Conservation (phyloP, 2,329 filamentous ascomycete species). For the Aspergillus ustus region DNA sequence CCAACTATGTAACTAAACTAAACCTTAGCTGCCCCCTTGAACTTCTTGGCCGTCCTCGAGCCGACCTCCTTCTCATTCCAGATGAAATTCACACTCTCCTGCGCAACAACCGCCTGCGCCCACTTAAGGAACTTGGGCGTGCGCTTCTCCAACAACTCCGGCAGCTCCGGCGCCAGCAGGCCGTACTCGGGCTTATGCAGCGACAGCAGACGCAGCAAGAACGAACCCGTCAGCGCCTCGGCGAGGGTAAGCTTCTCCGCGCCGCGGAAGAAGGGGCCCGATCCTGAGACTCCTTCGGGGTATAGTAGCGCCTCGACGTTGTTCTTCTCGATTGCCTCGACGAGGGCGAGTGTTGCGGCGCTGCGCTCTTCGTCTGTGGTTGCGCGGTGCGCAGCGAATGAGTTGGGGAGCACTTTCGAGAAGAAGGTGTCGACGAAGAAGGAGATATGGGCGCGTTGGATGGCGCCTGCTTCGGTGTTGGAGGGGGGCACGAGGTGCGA, state of each 20-base stretch:
- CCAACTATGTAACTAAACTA: no score
- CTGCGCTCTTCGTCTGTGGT: conserved; percentile 56
- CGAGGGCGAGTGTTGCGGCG: conserved; percentile 54
- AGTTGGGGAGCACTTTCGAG: conserved; percentile 60
- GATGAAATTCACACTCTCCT: conserved; percentile 69
- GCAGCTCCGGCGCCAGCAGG: conserved; percentile 54
- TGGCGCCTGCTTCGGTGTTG: conserved; percentile 58
- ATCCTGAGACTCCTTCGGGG: conserved; percentile 39
- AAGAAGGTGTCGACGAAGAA: conserved; percentile 76
- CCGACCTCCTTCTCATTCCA: conserved; percentile 60
- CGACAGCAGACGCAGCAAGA: conserved; percentile 65
- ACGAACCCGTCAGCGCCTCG: conserved; percentile 64
- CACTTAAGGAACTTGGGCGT: conserved; percentile 72
- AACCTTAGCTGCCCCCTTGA: conserved; percentile 28
- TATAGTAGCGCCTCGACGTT: conserved; percentile 74
- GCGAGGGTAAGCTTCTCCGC: conserved; percentile 69
- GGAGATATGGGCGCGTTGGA: conserved; percentile 67
- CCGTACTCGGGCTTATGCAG: conserved; percentile 59
- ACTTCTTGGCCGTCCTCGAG: conserved; percentile 48
- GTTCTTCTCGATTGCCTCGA: conserved; percentile 67
- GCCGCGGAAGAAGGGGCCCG: conserved; percentile 66
- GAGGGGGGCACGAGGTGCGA: conserved; percentile 66
- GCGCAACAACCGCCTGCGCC: conserved; percentile 62
- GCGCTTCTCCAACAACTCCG: conserved; percentile 54
- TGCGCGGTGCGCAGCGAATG: conserved; percentile 55